These are phyloP conservation scores for sorghum (Sorghum bicolor) DNA, from an alignment of 176 grass and related monocot species.

Conservation along the genomic window DNA sequence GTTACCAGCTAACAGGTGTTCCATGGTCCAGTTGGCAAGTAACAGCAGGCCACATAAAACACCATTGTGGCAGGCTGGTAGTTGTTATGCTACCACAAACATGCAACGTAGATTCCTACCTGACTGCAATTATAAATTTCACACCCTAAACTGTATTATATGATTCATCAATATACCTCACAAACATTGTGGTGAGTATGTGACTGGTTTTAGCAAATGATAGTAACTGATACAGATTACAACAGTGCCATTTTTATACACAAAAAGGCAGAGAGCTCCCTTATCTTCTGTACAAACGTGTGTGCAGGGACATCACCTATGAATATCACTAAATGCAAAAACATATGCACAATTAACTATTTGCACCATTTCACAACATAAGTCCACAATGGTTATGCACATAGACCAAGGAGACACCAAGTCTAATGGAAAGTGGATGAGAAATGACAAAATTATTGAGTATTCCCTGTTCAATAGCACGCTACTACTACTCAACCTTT, in stretches of 20 bases:
- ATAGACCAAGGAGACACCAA: not conserved
- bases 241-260: not conserved
- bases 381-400: not conserved
- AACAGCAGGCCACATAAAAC: not conserved
- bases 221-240: not conserved
- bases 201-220: not conserved
- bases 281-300: not conserved
- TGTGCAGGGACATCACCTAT: not conserved
- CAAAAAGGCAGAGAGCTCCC: not conserved
- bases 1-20: not conserved
- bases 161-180: not conserved
- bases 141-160: conserved; percentile 9
- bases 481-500: not conserved
- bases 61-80: not conserved
- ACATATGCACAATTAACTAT: conserved; percentile 20
- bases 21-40: not conserved
- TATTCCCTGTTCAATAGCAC: not conserved
- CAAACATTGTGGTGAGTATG: not conserved
- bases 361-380: not conserved
- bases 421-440: not conserved
- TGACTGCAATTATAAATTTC: conserved; percentile 15
- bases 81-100: not conserved
- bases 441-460: not conserved
- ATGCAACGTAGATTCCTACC: not conserved
- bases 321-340: not conserved